Base-by-base conservation (phyloP, 805 yeast genomes). In the Jamesozyma lodderae region DNA sequence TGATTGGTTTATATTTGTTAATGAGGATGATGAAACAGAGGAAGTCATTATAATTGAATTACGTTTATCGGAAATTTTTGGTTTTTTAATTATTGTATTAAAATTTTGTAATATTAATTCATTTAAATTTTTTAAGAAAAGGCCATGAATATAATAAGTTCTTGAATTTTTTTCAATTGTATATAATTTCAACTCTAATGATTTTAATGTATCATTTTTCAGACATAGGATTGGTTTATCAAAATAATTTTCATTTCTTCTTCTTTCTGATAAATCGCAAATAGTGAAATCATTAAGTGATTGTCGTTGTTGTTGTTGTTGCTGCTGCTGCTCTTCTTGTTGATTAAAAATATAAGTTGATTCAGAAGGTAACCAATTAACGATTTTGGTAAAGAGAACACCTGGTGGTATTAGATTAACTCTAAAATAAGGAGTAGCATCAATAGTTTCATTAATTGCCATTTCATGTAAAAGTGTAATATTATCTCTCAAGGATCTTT, bases 361-460 rank as follows among this genome's bases (percentile, higher is more conserved):
- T 19, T 37, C 47, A 13, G 38, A 37, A 4, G 54, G 49, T 6
- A 51, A 33, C 60, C 60, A 54, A 40, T 55, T 54, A 10, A 44
- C 25, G 6, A 55, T 36, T 33, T 41, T 46, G 4, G 52, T 41
- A 4, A 37, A 32, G 23, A 37, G 36, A 2, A 47, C 52, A 14
- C 54, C 52, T 7, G 43, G 38, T 2, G 59, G 60, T 18, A 55
- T 45, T 4, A 55, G 37, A 17, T 40, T 32, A 6, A 48, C 37
- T 33, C 57, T 48, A 27, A 48, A 41, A 36, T 50, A 55, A 1
- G 52, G 44, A 16, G 52, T 42, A 6, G 53, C 58, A 43, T 52
- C 56, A 13, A 35, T 41, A 2, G 53, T 52, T 36, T 52, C 51
- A 16, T 37, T 35, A 13, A 37, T 32, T 8, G 51, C 48, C 17